These are phyloP conservation scores for Porphyrellus cyaneotinctus DNA, from an alignment of 768 basidiomycete species.

Conservation along the genomic window DNA sequence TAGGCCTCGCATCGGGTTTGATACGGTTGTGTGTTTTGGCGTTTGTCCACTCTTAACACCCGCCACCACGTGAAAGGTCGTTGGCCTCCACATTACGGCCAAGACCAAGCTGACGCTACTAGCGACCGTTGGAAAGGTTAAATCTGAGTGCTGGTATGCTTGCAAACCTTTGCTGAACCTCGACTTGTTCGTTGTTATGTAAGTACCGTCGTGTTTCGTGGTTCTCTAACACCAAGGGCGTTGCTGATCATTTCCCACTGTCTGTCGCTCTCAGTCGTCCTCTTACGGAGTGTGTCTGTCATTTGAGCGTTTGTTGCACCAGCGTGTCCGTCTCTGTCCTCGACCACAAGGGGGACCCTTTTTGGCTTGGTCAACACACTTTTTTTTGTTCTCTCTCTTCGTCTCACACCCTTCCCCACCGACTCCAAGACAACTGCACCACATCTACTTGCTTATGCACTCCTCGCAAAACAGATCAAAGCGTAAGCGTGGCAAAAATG, in stretches of 20 bases:
- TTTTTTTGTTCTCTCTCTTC: conserved; percentile 24
- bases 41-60: conserved; percentile 24
- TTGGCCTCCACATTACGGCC: conserved; percentile 23
- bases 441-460: conserved; percentile 33
- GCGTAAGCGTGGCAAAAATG: conserved; percentile 50
- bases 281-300: conserved; percentile 23
- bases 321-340: conserved; percentile 21
- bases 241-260: conserved; percentile 22
- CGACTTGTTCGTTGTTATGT: conserved; percentile 30
- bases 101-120: conserved; percentile 17
- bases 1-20: conserved; percentile 21
- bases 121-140: conserved; percentile 22
- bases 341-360: conserved; percentile 23
- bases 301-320: conserved; percentile 29
- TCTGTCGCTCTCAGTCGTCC: conserved; percentile 19
- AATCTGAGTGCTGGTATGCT: conserved; percentile 32
- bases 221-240: conserved; percentile 16
- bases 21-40: conserved; percentile 28
- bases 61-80: conserved; percentile 29
- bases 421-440: conserved; percentile 18
- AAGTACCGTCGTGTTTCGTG: conserved; percentile 29
- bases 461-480: conserved; percentile 40
- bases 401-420: conserved; percentile 18
- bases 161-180: conserved; percentile 24
- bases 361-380: conserved; percentile 27